A percentile compares a stretch with the other conserved stretches of the same genome.
These are phyloP conservation scores for Botrytis elliptica DNA, from an alignment of 2,329 filamentous ascomycete genomes.

Conservation along the genomic window DNA sequence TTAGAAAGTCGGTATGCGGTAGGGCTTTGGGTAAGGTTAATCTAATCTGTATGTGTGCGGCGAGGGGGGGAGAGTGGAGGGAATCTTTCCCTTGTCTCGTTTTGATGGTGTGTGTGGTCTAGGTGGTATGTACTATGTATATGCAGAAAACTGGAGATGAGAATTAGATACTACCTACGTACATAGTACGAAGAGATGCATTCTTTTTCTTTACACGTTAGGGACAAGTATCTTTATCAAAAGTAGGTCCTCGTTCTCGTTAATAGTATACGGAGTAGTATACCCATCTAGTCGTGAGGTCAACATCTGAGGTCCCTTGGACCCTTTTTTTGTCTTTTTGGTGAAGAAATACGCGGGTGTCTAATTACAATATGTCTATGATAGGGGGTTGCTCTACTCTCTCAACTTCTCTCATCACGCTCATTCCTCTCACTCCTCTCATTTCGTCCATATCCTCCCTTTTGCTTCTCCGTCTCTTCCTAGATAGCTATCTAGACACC, in stretches of 20 bases:
- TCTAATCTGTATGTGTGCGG: slow-evolving; percentile 8
- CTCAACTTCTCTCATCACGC: background rate
- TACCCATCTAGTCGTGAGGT: background rate
- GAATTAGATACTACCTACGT: background rate
- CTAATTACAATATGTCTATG: slow-evolving; percentile 15
- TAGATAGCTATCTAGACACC: background rate
- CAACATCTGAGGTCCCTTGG: background rate
- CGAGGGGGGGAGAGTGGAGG: background rate
- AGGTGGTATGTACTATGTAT: background rate
- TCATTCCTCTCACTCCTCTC: background rate
- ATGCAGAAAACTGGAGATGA: background rate
- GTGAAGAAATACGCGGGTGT: background rate
- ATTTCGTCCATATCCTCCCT: background rate
- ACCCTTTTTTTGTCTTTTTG: background rate
- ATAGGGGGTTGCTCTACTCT: background rate
- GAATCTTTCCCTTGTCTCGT: background rate
- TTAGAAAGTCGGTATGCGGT: slow-evolving; percentile 16
- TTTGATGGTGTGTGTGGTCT: background rate
- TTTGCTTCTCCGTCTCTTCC: background rate
- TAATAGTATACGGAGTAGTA: background rate
- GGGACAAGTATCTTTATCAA: background rate
- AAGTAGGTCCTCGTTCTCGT: background rate
- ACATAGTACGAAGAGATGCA: too few species aligned
- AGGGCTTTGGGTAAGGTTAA: slow-evolving; percentile 6
- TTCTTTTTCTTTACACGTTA: background rate